A percentile compares a stretch with the other conserved stretches of the same genome.
phyloP scores from a whole-genome alignment of 108 stramenopile genomes.

The Cyclostephanos tholiformis region DNA sequence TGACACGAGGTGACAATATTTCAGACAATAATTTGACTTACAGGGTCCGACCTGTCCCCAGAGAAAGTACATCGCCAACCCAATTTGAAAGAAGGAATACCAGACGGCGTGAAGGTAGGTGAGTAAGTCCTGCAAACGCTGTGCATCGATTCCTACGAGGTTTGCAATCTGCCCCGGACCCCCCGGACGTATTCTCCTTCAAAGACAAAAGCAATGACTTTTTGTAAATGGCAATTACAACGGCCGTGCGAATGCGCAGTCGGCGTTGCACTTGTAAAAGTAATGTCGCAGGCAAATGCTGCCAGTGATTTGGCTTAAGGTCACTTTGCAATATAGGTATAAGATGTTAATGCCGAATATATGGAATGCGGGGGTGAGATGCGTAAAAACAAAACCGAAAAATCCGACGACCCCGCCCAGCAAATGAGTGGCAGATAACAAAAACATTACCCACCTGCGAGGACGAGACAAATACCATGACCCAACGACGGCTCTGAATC shows the following conservation, averaged over 20 bases:
- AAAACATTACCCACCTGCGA: conserved; percentile 13
- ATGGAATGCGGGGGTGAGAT: background rate
- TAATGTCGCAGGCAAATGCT: conserved; percentile 89
- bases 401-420: no score
- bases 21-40: no score
- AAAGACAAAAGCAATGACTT: conserved; percentile 80
- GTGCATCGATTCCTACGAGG: conserved; percentile 92
- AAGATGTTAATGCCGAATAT: background rate
- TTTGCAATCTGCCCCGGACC: conserved; percentile 88
- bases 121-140: conserved; percentile 79
- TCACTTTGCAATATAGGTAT: conserved; percentile 43
- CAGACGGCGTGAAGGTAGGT: conserved; percentile 87
- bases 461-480: conserved; percentile 59
- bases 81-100: conserved; percentile 85
- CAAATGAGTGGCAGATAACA: no score
- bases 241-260: conserved; percentile 77
- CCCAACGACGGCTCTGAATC: conserved; percentile 57
- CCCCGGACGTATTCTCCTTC: conserved; percentile 57
- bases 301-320: conserved; percentile 76
- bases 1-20: no score
- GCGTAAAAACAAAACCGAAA: background rate
- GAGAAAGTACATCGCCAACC: conserved; percentile 78
- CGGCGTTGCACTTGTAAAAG: conserved; percentile 89
- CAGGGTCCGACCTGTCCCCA: conserved; percentile 73
- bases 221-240: conserved; percentile 82